These are phyloP conservation scores for Beauveria asiatica DNA, from an alignment of 2,329 filamentous ascomycete genomes.

Conservation along the genomic window DNA sequence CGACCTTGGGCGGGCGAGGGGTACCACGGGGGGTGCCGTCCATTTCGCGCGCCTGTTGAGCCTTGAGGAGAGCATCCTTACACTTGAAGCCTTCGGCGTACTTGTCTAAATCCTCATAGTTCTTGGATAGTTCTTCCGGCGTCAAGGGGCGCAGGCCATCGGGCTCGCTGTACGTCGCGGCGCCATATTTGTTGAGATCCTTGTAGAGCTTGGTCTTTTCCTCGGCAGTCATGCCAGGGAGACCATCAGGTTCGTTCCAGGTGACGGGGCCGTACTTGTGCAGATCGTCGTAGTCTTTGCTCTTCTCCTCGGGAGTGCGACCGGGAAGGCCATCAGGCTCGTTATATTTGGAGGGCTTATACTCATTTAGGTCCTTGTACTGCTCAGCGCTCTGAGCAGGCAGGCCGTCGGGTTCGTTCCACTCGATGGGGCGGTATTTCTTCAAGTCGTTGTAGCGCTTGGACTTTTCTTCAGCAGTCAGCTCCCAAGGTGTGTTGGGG, in stretches of 20 bases:
- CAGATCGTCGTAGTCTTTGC: slow-evolving; percentile 27
- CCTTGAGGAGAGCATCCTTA: slow-evolving; percentile 22
- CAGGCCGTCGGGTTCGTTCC: slow-evolving; percentile 16
- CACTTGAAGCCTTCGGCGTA: slow-evolving; percentile 30
- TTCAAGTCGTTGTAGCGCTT: slow-evolving; percentile 22
- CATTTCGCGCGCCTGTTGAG: slow-evolving; percentile 21
- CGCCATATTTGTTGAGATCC: slow-evolving; percentile 26
- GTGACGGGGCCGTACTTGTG: slow-evolving; percentile 19
- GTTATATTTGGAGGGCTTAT: slow-evolving; percentile 21
- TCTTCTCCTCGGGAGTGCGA: slow-evolving; percentile 18
- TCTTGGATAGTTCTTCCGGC: slow-evolving; percentile 26
- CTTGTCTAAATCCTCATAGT: slow-evolving; percentile 32
- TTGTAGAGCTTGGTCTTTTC: slow-evolving; percentile 29
- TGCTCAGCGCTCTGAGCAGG: slow-evolving; percentile 12
- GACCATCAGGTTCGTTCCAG: slow-evolving; percentile 22
- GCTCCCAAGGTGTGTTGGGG: slow-evolving; percentile 18
- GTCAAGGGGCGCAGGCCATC: slow-evolving; percentile 23
- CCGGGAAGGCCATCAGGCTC: slow-evolving; percentile 18
- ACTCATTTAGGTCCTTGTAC: slow-evolving; percentile 22
- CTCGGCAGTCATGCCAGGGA: slow-evolving; percentile 19
- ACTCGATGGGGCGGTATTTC: slow-evolving; percentile 19
- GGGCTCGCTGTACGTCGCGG: slow-evolving; percentile 23
- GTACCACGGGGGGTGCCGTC: slow-evolving; percentile 26
- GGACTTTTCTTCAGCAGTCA: slow-evolving; percentile 20
- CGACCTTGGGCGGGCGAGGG: slow-evolving; percentile 28